These are phyloP conservation scores for Salvia splendens DNA, from an alignment of 257 asterid genomes.

Conservation along the genomic window DNA sequence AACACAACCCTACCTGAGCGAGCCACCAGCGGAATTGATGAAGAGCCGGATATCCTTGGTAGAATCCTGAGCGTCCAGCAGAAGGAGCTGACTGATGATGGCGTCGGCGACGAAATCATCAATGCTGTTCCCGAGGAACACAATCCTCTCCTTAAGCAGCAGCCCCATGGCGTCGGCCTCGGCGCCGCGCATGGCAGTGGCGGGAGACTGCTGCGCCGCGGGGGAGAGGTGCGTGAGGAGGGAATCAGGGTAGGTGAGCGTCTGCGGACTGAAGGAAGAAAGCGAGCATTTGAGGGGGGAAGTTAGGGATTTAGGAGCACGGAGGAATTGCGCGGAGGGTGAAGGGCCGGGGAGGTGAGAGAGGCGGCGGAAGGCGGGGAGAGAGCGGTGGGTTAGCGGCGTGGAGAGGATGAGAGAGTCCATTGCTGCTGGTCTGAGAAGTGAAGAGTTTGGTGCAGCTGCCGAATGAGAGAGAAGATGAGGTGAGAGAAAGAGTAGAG, in stretches of 20 bases:
- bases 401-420: slow-evolving; percentile 64
- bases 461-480: slow-evolving; percentile 30
- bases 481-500: slow-evolving; percentile 17
- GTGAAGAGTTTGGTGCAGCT: slow-evolving; percentile 6
- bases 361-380: slow-evolving; percentile 33
- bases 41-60: slow-evolving; percentile 84
- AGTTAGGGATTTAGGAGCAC: slow-evolving; percentile 24
- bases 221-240: slow-evolving; percentile 43
- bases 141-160: slow-evolving; percentile 84
- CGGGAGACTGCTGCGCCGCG: slow-evolving; percentile 58
- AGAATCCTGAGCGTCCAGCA: slow-evolving; percentile 87
- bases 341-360: slow-evolving; percentile 31
- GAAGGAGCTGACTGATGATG: slow-evolving; percentile 76
- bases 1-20: slow-evolving; percentile 60
- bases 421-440: slow-evolving; percentile 40
- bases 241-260: slow-evolving; percentile 39
- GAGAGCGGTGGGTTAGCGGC: slow-evolving; percentile 42
- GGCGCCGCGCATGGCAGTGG: slow-evolving; percentile 65
- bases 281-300: slow-evolving; percentile 49
- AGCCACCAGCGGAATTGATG: slow-evolving; percentile 90
- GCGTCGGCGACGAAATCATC: slow-evolving; percentile 91
- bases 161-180: slow-evolving; percentile 85
- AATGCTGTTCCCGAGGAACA: slow-evolving; percentile 70
- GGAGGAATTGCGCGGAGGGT: slow-evolving; percentile 25
- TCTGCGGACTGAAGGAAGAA: slow-evolving; percentile 36